phyloP scores from a whole-genome alignment of 495 filamentous ascomycete species.

The Trichoderma gamsii region DNA sequence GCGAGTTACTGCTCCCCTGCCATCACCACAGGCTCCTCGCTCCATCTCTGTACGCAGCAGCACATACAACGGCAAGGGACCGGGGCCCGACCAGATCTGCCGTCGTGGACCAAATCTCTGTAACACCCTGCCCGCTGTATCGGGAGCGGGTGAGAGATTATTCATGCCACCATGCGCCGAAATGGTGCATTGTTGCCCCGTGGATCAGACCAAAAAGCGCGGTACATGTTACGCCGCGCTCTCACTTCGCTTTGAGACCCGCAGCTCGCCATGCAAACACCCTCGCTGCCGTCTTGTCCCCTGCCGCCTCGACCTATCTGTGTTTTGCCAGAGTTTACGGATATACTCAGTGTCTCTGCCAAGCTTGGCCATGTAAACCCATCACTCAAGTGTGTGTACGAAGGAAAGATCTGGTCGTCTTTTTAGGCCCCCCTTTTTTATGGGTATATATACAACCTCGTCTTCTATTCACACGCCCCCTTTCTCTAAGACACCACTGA shows the following conservation, averaged over 20 bases:
- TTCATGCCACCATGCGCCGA: conserved; percentile 4
- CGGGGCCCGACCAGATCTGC: conserved; percentile 10
- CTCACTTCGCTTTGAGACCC: neutral
- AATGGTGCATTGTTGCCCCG: neutral
- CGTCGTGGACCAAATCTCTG: conserved; percentile 10
- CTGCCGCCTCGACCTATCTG: neutral
- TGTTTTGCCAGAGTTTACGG: neutral
- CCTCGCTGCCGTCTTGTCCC: neutral
- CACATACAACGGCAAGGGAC: conserved; percentile 8
- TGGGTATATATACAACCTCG: neutral
- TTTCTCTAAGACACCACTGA: too few relatives aligned
- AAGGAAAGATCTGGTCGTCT: neutral
- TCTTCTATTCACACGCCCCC: too few relatives aligned
- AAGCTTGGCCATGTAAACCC: neutral
- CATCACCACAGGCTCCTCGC: neutral
- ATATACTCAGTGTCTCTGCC: neutral
- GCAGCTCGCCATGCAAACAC: conserved; percentile 12
- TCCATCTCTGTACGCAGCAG: conserved; percentile 6
- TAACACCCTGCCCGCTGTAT: conserved; percentile 6
- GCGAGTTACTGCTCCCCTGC: neutral
- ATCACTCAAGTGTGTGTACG: neutral
- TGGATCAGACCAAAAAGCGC: conserved; percentile 1
- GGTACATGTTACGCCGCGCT: neutral
- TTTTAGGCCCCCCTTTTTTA: neutral
- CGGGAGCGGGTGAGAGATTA: conserved; percentile 8